These are phyloP conservation scores for Penicillium lagena DNA, from an alignment of 495 filamentous ascomycete genomes.

Conservation along the genomic window DNA sequence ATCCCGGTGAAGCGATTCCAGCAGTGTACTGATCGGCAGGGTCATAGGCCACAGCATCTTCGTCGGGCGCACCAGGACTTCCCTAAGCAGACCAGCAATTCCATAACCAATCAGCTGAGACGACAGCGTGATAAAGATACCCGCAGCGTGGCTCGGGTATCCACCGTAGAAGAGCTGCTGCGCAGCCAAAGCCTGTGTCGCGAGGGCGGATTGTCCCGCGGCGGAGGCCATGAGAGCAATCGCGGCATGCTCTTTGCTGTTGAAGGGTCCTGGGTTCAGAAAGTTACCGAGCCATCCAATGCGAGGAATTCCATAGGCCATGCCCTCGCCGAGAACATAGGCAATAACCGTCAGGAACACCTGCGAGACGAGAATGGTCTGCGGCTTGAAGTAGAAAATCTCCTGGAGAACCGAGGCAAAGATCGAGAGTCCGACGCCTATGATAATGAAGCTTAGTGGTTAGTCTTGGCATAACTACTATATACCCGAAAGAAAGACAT, in stretches of 20 bases:
- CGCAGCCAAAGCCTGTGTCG: conserved; percentile 30
- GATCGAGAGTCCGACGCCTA: conserved; percentile 23
- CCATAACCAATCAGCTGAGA: conserved; percentile 41
- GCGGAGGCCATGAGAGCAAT: conserved; percentile 36
- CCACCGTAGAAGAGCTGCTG: conserved; percentile 40
- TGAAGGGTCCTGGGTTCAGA: conserved; percentile 34
- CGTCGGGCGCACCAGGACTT: conserved; percentile 10
- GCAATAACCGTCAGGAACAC: conserved; percentile 37
- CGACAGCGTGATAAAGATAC: conserved; percentile 35
- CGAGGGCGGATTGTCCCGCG: conserved; percentile 25
- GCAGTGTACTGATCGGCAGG: conserved; percentile 7
- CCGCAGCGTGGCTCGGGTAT: conserved; percentile 22
- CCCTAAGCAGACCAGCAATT: conserved; percentile 10
- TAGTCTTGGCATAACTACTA: too few species aligned
- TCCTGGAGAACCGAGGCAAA: conserved; percentile 23
- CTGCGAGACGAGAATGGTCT: conserved; percentile 31
- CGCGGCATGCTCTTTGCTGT: conserved; percentile 39
- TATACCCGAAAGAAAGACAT: neutral
- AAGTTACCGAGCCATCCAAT: conserved; percentile 21
- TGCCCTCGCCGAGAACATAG: conserved; percentile 24
- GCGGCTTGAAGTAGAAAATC: conserved; percentile 45
- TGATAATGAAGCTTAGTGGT: too few species aligned
- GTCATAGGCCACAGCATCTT: conserved; percentile 14
- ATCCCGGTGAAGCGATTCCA: conserved; percentile 10
- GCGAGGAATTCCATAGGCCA: conserved; percentile 31